Percentiles rank a stretch among this genome's conserved stretches.
Evolutionary conservation across 164 flowering plant species (phyloP).

Genomic region (Nelumbo lutea): DNA sequence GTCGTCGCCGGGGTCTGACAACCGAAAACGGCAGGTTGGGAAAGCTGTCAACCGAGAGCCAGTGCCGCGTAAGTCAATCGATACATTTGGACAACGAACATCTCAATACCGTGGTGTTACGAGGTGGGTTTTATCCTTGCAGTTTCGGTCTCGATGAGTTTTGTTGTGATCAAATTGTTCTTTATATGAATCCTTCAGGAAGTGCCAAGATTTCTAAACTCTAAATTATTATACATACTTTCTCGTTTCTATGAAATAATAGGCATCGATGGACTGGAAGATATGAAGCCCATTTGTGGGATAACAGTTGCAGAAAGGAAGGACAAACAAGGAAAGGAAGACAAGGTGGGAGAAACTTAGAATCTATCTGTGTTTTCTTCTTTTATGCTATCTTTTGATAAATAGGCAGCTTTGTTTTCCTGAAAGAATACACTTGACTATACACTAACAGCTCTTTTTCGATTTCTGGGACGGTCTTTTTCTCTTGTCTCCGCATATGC

Average conservation of each 20-base stretch:
- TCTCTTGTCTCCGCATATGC: slow-evolving; percentile 9
- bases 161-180: neutral
- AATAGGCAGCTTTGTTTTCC: neutral
- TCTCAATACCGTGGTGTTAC: slow-evolving; percentile 94
- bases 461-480: slow-evolving; percentile 1
- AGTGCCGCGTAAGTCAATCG: slow-evolving; percentile 66
- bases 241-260: neutral
- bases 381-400: neutral
- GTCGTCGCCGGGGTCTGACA: slow-evolving; percentile 14
- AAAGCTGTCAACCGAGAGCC: slow-evolving; percentile 35
- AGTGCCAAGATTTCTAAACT: no score
- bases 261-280: slow-evolving; percentile 91
- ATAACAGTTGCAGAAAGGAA: slow-evolving; percentile 85
- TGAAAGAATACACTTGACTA: neutral
- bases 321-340: slow-evolving; percentile 95
- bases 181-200: no score
- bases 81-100: slow-evolving; percentile 86
- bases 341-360: slow-evolving; percentile 44
- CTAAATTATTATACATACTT: neutral
- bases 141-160: neutral
- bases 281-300: slow-evolving; percentile 94
- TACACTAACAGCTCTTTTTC: slow-evolving; percentile 21
- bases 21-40: slow-evolving; percentile 33
- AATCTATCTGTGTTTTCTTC: neutral
- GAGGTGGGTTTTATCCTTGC: slow-evolving; percentile 32